Percentiles rank a stretch among this genome's conserved stretches.
These are phyloP conservation scores for Malassezia pachydermatis DNA, from an alignment of 1,284 basidiomycete species.

Conservation along the genomic window DNA sequence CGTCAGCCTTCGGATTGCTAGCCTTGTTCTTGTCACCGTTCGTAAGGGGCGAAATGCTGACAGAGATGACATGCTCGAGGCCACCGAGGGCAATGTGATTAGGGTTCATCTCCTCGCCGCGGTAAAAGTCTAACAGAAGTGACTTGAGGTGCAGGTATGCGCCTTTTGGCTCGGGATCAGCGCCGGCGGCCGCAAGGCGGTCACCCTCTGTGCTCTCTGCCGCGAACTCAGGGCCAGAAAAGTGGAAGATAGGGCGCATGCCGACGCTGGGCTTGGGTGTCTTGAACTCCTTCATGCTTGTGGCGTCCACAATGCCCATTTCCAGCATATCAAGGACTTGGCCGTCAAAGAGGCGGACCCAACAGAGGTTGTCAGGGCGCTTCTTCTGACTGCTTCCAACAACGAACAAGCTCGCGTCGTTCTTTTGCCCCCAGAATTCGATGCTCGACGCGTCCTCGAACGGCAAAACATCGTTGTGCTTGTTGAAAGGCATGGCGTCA, in stretches of 20 bases:
- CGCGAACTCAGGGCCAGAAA: constrained; percentile 58
- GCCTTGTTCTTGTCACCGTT: constrained; percentile 6
- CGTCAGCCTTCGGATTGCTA: neutral
- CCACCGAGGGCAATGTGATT: constrained; percentile 65
- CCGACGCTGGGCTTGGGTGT: constrained; percentile 78
- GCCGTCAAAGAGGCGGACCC: constrained; percentile 78
- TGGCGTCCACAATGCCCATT: constrained; percentile 71
- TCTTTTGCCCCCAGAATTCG: constrained; percentile 87
- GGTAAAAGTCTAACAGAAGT: constrained; percentile 73
- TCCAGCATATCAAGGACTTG: constrained; percentile 89
- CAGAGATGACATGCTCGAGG: constrained; percentile 73
- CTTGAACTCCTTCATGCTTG: constrained; percentile 71
- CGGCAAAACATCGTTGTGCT: constrained; percentile 83
- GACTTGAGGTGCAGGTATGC: constrained; percentile 61
- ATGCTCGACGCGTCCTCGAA: constrained; percentile 72
- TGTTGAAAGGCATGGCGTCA: constrained; percentile 78
- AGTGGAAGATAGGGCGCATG: constrained; percentile 87
- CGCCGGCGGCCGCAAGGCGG: constrained; percentile 27
- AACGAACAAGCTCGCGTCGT: constrained; percentile 84
- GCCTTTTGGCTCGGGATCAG: constrained; percentile 22
- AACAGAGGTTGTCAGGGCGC: constrained; percentile 74
- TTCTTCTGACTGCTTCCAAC: constrained; percentile 91
- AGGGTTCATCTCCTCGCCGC: constrained; percentile 66
- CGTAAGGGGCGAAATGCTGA: constrained; percentile 29
- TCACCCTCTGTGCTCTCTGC: constrained; percentile 23